Conservation (phyloP, 129 eudicot genomes). For the Heracleum sosnowskyi region DNA sequence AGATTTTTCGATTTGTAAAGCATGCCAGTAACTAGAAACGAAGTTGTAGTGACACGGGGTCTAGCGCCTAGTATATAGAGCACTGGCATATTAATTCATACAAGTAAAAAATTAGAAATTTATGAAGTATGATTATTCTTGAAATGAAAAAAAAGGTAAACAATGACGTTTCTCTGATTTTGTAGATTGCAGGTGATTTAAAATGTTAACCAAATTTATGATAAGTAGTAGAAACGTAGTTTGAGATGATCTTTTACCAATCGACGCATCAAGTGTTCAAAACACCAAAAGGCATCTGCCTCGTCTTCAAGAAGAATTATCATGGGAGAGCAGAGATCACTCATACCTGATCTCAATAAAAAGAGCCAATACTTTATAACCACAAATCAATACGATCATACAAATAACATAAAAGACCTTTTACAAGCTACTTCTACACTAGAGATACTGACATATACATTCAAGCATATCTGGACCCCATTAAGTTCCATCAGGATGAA, state of each 20-base stretch:
- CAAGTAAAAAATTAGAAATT: background rate
- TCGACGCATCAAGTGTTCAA: constrained; percentile 94
- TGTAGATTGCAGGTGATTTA: background rate
- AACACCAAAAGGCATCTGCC: constrained; percentile 99
- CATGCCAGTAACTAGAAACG: background rate
- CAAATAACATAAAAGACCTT: background rate
- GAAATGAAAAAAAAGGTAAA: background rate
- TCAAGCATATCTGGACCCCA: background rate
- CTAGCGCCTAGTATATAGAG: background rate
- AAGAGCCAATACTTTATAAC: constrained; percentile 11
- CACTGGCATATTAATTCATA: background rate
- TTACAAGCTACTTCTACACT: background rate
- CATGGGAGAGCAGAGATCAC: constrained; percentile 98
- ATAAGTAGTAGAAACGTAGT: background rate
- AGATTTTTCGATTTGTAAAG: background rate
- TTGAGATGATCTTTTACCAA: constrained; percentile 34
- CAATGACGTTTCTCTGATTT: background rate
- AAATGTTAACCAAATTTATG: background rate
- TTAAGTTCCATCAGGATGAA: background rate
- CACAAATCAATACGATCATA: background rate
- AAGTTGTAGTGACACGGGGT: background rate
- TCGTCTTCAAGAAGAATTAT: constrained; percentile 84
- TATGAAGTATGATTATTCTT: background rate
- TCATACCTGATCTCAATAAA: constrained; percentile 67
- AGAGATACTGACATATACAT: background rate